Base-by-base conservation (phyloP, 352 stramenopile species). In the Phytopythium vexans region DNA sequence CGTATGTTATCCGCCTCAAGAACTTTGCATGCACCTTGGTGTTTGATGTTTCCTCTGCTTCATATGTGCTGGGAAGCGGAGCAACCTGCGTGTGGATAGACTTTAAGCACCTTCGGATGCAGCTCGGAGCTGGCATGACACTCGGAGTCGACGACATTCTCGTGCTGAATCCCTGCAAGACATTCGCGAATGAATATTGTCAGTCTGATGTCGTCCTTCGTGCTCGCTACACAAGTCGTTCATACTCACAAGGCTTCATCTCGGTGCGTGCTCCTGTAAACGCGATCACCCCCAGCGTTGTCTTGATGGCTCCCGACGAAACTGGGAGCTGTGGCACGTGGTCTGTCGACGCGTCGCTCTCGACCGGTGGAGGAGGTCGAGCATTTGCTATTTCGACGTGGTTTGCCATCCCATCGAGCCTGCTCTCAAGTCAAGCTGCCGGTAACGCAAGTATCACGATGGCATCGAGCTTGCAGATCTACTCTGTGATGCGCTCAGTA, bases 271-370 rank as follows among this genome's bases (percentile, higher is more conserved):
- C 74, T 2, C 61, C 74, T 0, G 52, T n/a, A 0, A 48, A 69
- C 31, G 70, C 77, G 34, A 61, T 79, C 9, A 58, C 60, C 12
- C 79, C 79, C 0, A 76, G 44, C 12, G 57, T 74, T 9, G 64
- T 89, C 1, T 16, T 92, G 8, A 73, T 67, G 21, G 53, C 58
- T 8, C 79, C 82, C 0, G 76, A 89, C 6, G 66, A 78, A n/a
- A 68, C 75, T 12, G 74, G 79, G 3, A 82, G 74, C 12, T 92
- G 82, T 46, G 82, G 82, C 0, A n/a, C 36, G 1, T 88, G 79
- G 71, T 52, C 44, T 0, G 52, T 64, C 2, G 82, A 92, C 31
- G 77, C 71, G 3, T 74, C 71, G 0, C 61, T 88, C 3, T 90
- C 82, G 0, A 76, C 63, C 34, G 82, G 82, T 11, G 62, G 62